These are phyloP conservation scores for Polygonum aviculare DNA, from an alignment of 148 eudicot species.

Conservation along the genomic window DNA sequence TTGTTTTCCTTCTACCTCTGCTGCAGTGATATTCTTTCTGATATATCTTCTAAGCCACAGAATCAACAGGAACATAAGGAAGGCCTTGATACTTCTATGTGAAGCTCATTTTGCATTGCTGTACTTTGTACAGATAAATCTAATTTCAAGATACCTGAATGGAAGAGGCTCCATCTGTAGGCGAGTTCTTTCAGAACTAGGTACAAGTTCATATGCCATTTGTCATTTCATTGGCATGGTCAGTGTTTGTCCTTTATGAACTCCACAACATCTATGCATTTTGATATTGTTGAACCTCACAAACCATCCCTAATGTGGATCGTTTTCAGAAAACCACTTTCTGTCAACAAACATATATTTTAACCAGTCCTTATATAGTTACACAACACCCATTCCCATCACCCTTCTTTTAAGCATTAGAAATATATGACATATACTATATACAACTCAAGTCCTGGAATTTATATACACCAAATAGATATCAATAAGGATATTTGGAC, in stretches of 20 bases:
- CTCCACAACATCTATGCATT: background rate
- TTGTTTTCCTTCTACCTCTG: constrained; percentile 14
- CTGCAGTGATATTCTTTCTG: constrained; percentile 95
- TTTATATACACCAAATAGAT: background rate
- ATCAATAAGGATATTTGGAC: background rate
- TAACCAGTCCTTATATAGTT: background rate
- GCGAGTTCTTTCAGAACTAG: constrained; percentile 70
- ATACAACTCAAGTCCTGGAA: background rate
- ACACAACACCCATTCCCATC: background rate
- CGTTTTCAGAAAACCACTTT: background rate
- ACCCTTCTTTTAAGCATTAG: background rate
- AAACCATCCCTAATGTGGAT: background rate
- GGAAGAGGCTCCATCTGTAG: constrained; percentile 44
- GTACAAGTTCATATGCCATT: constrained; percentile 25
- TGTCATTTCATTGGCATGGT: background rate
- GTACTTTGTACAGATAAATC: constrained; percentile 74
- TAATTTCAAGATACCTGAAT: constrained; percentile 48
- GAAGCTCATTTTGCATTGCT: constrained; percentile 90
- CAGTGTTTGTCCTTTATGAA: constrained; percentile 5
- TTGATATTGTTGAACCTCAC: background rate
- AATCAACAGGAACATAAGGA: constrained; percentile 56
- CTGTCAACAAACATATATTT: background rate
- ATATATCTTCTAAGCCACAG: constrained; percentile 75
- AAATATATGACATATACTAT: background rate
- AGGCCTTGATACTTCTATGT: constrained; percentile 74